Evolutionary conservation across 2,329 filamentous ascomycete genomes (phyloP), one percentile per base, ranked within the genome.

Genomic region (Calonectria hongkongensis): DNA sequence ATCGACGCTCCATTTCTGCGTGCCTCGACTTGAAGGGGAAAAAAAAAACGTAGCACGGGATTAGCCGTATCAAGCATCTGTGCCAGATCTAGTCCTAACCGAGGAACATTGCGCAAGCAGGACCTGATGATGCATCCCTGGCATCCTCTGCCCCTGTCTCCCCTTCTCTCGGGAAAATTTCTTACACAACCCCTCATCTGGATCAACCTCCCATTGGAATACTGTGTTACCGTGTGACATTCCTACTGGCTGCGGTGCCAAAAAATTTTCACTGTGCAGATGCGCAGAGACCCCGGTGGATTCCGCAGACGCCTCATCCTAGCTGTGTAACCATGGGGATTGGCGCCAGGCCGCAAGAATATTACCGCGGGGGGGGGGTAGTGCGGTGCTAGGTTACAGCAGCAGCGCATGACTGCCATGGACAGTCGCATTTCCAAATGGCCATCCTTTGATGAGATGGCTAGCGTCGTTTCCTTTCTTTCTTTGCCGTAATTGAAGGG

Each of bases 321-420:
- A 67, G 58, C 68, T 66, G 75, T 76, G 74, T 74, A 75, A 72
- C 71, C 33, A 70, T 66, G 51, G 36, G 50, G 64, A 68, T 69
- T 66, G 58, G 74, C 51, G 50, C 47, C 50, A 50, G 56, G 41
- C 18, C 18, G 45, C 33, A 39, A 43, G 36, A 21, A 28, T 39
- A 48, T n/a, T 25, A 25, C n/a, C 45, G n/a, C 13, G 54, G 66
- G 16, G 21, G 21, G 21, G 21, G 21, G 56, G 25, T 33, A 33
- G 25, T 54, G 63, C 50, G 30, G 43, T 62, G 56, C 45, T 39
- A 54, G 28, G 45, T 45, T 60, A n/a, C 54, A 58, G 6, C 54
- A 27, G 60, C 28, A 21, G 21, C 45, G 68, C 43, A 47, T 66
- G 51, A 21, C 15, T 27, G 45, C 21, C 8, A n/a, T 60, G 41